Evolutionary conservation across 495 filamentous ascomycete species (phyloP).

Genomic region (Pseudevernia furfuracea): DNA sequence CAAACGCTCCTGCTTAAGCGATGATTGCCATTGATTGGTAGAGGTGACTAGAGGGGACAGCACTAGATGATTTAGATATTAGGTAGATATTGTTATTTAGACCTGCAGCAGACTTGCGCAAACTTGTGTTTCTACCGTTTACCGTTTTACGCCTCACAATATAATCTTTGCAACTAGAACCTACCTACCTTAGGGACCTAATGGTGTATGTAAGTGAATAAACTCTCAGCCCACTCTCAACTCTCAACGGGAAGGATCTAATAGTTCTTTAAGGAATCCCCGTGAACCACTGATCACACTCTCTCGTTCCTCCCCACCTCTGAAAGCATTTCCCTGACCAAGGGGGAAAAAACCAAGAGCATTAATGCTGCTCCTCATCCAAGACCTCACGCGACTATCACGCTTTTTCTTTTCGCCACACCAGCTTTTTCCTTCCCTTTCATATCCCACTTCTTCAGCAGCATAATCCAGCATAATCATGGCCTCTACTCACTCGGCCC

Average conservation of each 20-base stretch:
- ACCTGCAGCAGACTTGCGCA: no score
- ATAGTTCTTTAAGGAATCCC: not conserved
- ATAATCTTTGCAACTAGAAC: no score
- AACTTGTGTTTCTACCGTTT: no score
- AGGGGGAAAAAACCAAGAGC: not conserved
- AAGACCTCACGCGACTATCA: constrained; percentile 18
- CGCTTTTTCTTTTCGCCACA: not conserved
- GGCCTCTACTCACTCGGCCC: constrained; percentile 2
- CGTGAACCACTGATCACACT: no score
- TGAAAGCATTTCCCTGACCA: not conserved
- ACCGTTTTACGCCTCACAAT: constrained; percentile 13
- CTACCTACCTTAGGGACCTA: no score
- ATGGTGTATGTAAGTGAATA: no score
- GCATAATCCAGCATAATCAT: not conserved
- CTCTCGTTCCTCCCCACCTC: constrained; percentile 1
- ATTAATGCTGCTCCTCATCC: not conserved
- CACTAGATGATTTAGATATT: no score
- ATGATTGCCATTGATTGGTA: constrained; percentile 15
- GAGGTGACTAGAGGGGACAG: no score
- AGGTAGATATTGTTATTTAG: no score
- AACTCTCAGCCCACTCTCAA: not conserved
- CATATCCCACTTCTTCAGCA: not conserved
- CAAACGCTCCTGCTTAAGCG: not conserved
- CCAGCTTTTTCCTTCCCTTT: not conserved
- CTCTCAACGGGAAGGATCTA: constrained; percentile 10